phyloP scores from a whole-genome alignment of 1,284 basidiomycete genomes.

The Inonotus hispidus region DNA sequence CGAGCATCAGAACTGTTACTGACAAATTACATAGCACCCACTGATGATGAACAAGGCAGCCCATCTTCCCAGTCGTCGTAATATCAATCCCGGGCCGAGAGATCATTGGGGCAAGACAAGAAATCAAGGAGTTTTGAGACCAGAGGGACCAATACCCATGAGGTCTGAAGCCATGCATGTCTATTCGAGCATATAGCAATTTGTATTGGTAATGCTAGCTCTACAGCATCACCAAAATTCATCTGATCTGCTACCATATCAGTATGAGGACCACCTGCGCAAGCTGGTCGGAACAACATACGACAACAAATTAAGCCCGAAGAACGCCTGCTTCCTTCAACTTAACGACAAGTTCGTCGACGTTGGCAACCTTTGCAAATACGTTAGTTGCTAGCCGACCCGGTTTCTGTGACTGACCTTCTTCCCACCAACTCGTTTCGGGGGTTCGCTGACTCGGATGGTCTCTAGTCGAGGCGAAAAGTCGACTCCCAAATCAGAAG shows the following conservation, averaged over 20 bases:
- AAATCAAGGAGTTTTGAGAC: not conserved
- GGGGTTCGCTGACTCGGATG: conserved; percentile 87
- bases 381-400: not conserved
- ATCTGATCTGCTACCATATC: not conserved
- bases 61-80: not conserved
- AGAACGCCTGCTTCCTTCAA: conserved; percentile 84
- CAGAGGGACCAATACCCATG: not conserved
- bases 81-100: too few relatives aligned
- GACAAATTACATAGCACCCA: not conserved
- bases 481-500: conserved; percentile 82
- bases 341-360: conserved; percentile 88
- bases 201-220: too few relatives aligned
- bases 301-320: not conserved
- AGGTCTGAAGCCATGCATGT: too few relatives aligned
- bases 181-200: too few relatives aligned
- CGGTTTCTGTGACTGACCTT: conserved; percentile 54
- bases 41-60: not conserved
- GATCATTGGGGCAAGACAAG: not conserved
- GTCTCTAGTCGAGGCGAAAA: conserved; percentile 80
- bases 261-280: not conserved
- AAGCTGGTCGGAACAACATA: not conserved
- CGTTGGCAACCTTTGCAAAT: conserved; percentile 58
- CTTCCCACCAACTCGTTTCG: conserved; percentile 85
- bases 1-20: not conserved
- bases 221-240: not conserved